Percentiles rank a stretch among this genome's conserved stretches.
Conservation (phyloP, 169 alveolate species). For the Amoebophrya sp. region DNA sequence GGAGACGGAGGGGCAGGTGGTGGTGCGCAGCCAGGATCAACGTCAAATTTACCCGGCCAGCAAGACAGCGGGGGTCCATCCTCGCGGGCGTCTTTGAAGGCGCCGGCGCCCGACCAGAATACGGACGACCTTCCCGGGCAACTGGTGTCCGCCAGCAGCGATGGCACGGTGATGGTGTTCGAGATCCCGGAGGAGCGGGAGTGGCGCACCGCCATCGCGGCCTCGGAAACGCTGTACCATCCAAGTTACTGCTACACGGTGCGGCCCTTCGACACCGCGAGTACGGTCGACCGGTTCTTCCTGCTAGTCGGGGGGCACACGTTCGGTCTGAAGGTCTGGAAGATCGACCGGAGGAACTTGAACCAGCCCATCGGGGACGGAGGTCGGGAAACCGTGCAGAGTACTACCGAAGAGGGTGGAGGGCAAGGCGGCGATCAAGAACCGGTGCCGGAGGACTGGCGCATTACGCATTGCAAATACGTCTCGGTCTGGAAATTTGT, state of each 20-base stretch:
- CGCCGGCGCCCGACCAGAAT: too few relatives aligned
- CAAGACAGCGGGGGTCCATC: too few relatives aligned
- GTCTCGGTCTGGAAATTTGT: too few relatives aligned
- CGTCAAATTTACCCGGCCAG: too few relatives aligned
- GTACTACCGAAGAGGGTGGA: too few relatives aligned
- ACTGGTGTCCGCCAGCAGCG: neutral
- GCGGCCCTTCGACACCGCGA: neutral
- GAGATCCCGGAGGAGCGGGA: neutral
- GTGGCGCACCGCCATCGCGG: neutral
- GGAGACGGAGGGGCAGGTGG: too few relatives aligned
- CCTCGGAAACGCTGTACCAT: neutral
- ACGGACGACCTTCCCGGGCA: neutral
- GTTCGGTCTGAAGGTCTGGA: neutral
- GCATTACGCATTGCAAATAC: too few relatives aligned
- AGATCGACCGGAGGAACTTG: neutral
- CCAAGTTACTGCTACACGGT: neutral
- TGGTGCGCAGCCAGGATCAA: too few relatives aligned
- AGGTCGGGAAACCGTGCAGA: too few relatives aligned
- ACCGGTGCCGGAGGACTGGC: too few relatives aligned
- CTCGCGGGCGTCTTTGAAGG: too few relatives aligned
- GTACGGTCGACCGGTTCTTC: neutral
- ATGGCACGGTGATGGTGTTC: neutral
- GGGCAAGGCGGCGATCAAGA: too few relatives aligned
- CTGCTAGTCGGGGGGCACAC: slow-evolving; percentile 7
- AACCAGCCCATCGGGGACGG: neutral